Percentiles rank a stretch among this genome's conserved stretches.
Evolutionary conservation across 139 green algal genomes (phyloP).

Genomic region (Chlorella vulgaris): DNA sequence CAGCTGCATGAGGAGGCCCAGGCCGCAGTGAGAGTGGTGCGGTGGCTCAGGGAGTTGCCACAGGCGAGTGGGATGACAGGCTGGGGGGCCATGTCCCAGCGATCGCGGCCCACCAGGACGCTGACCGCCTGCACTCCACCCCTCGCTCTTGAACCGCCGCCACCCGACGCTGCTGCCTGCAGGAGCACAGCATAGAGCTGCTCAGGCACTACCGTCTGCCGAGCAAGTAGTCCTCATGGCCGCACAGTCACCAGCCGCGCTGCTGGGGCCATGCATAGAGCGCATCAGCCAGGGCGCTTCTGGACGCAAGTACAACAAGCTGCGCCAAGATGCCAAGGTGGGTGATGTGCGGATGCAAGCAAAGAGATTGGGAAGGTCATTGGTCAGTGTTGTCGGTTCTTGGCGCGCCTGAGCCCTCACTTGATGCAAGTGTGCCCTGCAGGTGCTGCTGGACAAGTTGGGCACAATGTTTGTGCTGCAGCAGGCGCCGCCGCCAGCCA

Average conservation of each 20-base stretch:
- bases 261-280: constrained; percentile 57
- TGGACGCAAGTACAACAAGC: constrained; percentile 54
- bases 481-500: not conserved
- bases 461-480: constrained; percentile 28
- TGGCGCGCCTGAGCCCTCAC: too few species aligned
- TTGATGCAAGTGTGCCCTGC: not conserved
- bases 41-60: constrained; percentile 38
- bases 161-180: constrained; percentile 4
- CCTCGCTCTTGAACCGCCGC: constrained; percentile 2
- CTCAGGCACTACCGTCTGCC: constrained; percentile 24
- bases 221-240: not conserved
- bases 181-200: constrained; percentile 36
- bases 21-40: constrained; percentile 32
- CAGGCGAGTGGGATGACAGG: constrained; percentile 19
- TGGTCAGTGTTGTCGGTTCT: not conserved
- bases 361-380: not conserved
- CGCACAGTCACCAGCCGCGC: constrained; percentile 12
- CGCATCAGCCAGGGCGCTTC: constrained; percentile 48
- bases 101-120: not conserved
- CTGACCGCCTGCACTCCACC: not conserved
- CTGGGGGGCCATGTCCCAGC: not conserved
- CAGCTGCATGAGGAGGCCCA: constrained; percentile 28
- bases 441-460: constrained; percentile 35
- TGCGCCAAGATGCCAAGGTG: constrained; percentile 56
- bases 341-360: not conserved